These are phyloP conservation scores for Vigna unguiculata DNA, from an alignment of 306 rosid genomes.

Conservation along the genomic window DNA sequence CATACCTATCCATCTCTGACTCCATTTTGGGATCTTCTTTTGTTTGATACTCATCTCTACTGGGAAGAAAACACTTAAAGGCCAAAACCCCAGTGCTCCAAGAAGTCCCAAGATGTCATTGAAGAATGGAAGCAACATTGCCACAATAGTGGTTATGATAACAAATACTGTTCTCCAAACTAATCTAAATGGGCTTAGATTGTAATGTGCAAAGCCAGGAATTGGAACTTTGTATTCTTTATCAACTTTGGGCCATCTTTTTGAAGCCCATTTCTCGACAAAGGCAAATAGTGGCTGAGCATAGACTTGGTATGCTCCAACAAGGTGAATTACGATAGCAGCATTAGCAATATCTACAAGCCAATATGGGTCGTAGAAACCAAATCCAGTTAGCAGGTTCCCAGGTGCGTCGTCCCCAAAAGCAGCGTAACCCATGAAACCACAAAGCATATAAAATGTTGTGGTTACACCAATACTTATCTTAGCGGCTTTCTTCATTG, in stretches of 20 bases:
- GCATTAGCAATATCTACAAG: slow-evolving; percentile 72
- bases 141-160: slow-evolving; percentile 59
- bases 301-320: slow-evolving; percentile 85
- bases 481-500: slow-evolving; percentile 70
- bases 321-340: slow-evolving; percentile 71
- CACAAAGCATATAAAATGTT: slow-evolving; percentile 75
- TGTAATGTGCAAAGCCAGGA: slow-evolving; percentile 49
- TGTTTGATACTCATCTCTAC: slow-evolving; percentile 75
- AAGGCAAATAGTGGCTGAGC: slow-evolving; percentile 77
- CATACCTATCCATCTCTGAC: slow-evolving; percentile 65
- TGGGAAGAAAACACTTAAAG: slow-evolving; percentile 68
- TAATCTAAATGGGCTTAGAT: slow-evolving; percentile 63
- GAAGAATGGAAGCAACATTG: slow-evolving; percentile 85
- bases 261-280: slow-evolving; percentile 52
- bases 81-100: slow-evolving; percentile 90
- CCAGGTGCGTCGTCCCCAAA: slow-evolving; percentile 73
- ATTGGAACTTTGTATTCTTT: slow-evolving; percentile 52
- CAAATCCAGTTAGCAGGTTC: slow-evolving; percentile 82
- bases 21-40: slow-evolving; percentile 68
- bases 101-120: slow-evolving; percentile 73
- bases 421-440: slow-evolving; percentile 78
- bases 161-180: slow-evolving; percentile 77
- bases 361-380: slow-evolving; percentile 72
- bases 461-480: slow-evolving; percentile 67
- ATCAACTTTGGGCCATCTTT: slow-evolving; percentile 51